Percentiles rank a stretch among this genome's conserved stretches.
These are phyloP conservation scores for Umbelopsis vinacea DNA, from an alignment of 192 early-diverging fungal species.

Conservation along the genomic window DNA sequence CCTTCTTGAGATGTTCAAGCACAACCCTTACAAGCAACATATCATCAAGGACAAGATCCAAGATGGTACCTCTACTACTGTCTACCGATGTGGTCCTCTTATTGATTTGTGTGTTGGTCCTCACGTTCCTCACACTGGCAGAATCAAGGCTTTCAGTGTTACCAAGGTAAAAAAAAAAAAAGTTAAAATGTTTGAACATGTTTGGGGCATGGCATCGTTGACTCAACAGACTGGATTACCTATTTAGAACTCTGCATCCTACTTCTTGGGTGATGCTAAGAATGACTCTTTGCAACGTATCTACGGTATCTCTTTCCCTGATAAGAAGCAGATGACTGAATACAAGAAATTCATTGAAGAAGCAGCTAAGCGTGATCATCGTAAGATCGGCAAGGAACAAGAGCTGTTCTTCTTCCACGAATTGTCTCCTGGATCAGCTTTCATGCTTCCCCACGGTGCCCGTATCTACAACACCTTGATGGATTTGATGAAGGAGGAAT, in stretches of 20 bases:
- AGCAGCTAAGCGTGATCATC: slow-evolving; percentile 95
- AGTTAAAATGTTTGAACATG: neutral
- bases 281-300: slow-evolving; percentile 98
- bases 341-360: slow-evolving; percentile 96
- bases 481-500: slow-evolving; percentile 88
- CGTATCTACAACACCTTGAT: slow-evolving; percentile 96
- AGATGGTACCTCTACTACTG: slow-evolving; percentile 92
- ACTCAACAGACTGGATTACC: no score
- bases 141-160: slow-evolving; percentile 91
- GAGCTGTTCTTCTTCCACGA: slow-evolving; percentile 99
- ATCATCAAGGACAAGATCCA: slow-evolving; percentile 92
- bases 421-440: slow-evolving; percentile 89
- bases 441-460: slow-evolving; percentile 95
- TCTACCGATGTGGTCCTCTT: slow-evolving; percentile 97
- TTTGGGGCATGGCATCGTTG: neutral
- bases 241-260: slow-evolving; percentile 89
- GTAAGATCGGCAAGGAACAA: slow-evolving; percentile 96
- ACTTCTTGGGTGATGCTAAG: slow-evolving; percentile 96
- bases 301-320: slow-evolving; percentile 99
- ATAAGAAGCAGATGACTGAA: slow-evolving; percentile 96
- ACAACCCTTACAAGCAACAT: slow-evolving; percentile 98
- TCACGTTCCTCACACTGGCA: slow-evolving; percentile 93
- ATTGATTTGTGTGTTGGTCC: slow-evolving; percentile 98
- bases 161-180: slow-evolving; percentile 85
- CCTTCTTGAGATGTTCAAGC: slow-evolving; percentile 96